Evolutionary conservation across 2,329 filamentous ascomycete species (phyloP), one percentile per base, ranked within the genome.

Genomic region (Elsinoe australis): DNA sequence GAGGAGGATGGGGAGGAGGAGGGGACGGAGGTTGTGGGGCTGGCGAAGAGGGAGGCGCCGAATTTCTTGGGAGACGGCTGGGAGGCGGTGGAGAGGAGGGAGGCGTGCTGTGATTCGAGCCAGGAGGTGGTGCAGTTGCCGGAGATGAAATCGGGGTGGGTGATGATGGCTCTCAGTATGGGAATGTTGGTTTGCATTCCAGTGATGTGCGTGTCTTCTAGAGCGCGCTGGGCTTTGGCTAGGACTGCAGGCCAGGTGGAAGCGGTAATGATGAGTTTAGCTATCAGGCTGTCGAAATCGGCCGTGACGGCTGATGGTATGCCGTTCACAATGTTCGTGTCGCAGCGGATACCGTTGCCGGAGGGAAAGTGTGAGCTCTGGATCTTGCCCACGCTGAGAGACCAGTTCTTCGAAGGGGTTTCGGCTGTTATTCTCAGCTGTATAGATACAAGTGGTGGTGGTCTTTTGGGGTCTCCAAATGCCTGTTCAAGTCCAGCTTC

Each of bases 321-420:
- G 1, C 64, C 61, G 8, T 60, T 59, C n/a, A 70, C 62, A 1
- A 80, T 60, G 53, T 77, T 70, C 1, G 74, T 79, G 52, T 80
- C 78, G 2, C 80, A 66, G 15, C 78, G 63, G 9, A 79, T 65
- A 0, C 79, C 78, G 52, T 79, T 75, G 1, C 79, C 78, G 1
- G 62, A 64, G 0, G 79, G 78, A 2, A 80, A 72, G 5, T 65
- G 62, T 38, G 78, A 76, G 0, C 69, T 66, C 0, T 66, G 70
- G 12, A 82, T 72, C 49, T 78, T 79, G 28, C 79, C 79, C 38
- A 81, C 76, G 26, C 75, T 78, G 2, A 82, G 62, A 0, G 76
- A 68, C 62, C 76, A 81, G 42, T 72, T 64, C 32, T 64, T 69
- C 15, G 66, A 62, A 0, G 73, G 68, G 46, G 79, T 71, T 55